Conservation (phyloP, 2,329 filamentous ascomycete species). For the Xylariaceae sp. region DNA sequence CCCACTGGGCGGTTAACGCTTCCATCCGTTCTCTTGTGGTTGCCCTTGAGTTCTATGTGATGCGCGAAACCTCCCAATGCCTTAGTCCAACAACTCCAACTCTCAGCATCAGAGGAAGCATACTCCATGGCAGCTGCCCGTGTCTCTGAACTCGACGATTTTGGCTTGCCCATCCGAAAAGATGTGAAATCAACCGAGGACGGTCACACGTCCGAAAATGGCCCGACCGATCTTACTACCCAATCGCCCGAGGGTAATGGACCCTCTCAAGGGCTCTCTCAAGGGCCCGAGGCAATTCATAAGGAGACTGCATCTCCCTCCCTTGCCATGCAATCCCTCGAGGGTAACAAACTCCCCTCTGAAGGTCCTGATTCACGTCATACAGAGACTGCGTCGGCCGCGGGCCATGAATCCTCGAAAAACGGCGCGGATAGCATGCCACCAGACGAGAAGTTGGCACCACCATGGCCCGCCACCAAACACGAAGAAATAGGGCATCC, state of each 20-base stretch:
- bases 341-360: not conserved
- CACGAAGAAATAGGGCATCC: conserved; percentile 38
- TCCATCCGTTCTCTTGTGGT: not conserved
- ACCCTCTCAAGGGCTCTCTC: not conserved
- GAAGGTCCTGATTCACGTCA: not conserved
- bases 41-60: not conserved
- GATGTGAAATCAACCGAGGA: conserved; percentile 33
- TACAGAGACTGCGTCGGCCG: not conserved
- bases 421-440: conserved; percentile 3
- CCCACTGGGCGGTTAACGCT: not conserved
- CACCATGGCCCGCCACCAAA: conserved; percentile 18
- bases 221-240: conserved; percentile 6
- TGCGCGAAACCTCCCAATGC: not conserved
- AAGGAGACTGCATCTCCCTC: not conserved
- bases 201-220: conserved; percentile 5
- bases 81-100: not conserved
- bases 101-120: conserved; percentile 22
- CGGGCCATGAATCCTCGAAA: conserved; percentile 3
- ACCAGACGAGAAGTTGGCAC: conserved; percentile 15
- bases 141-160: conserved; percentile 58
- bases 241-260: not conserved
- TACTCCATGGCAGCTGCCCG: conserved; percentile 30
- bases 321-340: not conserved
- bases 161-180: conserved; percentile 60
- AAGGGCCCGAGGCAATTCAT: too few species aligned